Evolutionary conservation across 176 grass and related monocot species (phyloP).

Genomic region (bread wheat (Triticum aestivum)): IWGSC_CS_RefSeq_v2.1 NC_057796.1:378126957-378127456

Average conservation of each 20-base stretch:
- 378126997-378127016: neutral
- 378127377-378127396: conserved; percentile 31
- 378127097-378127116: neutral
- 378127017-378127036: neutral
- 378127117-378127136: neutral
- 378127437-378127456: neutral
- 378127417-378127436: conserved; percentile 11
- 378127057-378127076: neutral
- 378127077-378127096: neutral
- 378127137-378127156: too few relatives aligned
- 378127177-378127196: neutral
- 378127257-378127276: neutral
- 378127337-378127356: conserved; percentile 35
- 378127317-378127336: conserved; percentile 33
- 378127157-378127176: too few relatives aligned
- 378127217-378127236: conserved; percentile 31
- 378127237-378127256: conserved; percentile 22
- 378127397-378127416: conserved; percentile 40
- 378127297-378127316: conserved; percentile 47
- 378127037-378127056: neutral
- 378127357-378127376: conserved; percentile 45
- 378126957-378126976: neutral
- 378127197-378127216: neutral
- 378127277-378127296: neutral
- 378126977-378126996: neutral